phyloP scores from a whole-genome alignment of 2,329 filamentous ascomycete genomes.

The Aspergillus proliferans region DNA sequence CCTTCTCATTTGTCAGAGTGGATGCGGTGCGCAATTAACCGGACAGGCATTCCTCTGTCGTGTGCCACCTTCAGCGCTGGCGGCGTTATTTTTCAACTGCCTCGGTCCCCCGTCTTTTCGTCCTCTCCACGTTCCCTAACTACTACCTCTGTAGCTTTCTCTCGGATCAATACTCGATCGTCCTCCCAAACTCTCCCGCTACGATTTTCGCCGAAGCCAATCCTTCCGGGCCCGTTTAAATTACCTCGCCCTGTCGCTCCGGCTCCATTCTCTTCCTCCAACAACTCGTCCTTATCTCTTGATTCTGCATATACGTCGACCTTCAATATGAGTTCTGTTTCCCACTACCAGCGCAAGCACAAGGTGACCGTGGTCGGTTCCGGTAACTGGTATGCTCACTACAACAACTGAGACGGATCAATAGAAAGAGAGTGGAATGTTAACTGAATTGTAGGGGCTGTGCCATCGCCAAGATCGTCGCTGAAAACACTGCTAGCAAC shows the following conservation, averaged over 20 bases:
- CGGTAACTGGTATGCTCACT: slow-evolving; percentile 72
- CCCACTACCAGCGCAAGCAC: slow-evolving; percentile 30
- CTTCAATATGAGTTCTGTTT: slow-evolving; percentile 28
- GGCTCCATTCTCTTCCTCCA: slow-evolving; percentile 6
- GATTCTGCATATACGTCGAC: background rate
- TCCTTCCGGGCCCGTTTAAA: slow-evolving; percentile 15
- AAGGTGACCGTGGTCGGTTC: slow-evolving; percentile 75
- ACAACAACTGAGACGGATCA: slow-evolving; percentile 9
- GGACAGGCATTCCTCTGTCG: slow-evolving; percentile 19
- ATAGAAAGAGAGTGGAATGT: slow-evolving; percentile 63
- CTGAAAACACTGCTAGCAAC: slow-evolving; percentile 78
- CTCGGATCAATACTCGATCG: background rate
- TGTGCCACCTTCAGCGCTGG: slow-evolving; percentile 8
- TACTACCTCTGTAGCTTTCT: background rate
- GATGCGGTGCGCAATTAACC: slow-evolving; percentile 15
- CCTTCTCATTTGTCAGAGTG: slow-evolving; percentile 3
- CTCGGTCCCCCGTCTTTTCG: slow-evolving; percentile 23
- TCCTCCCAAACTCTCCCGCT: background rate
- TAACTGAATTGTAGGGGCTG: slow-evolving; percentile 73
- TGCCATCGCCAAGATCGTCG: slow-evolving; percentile 93
- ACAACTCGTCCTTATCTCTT: slow-evolving; percentile 14
- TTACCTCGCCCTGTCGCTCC: slow-evolving; percentile 4
- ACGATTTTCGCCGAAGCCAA: slow-evolving; percentile 8
- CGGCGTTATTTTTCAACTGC: slow-evolving; percentile 10
- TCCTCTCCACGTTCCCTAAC: slow-evolving; percentile 11